Base-by-base conservation (phyloP, 106 monocot species). In the Dendrobium nobile region DNA sequence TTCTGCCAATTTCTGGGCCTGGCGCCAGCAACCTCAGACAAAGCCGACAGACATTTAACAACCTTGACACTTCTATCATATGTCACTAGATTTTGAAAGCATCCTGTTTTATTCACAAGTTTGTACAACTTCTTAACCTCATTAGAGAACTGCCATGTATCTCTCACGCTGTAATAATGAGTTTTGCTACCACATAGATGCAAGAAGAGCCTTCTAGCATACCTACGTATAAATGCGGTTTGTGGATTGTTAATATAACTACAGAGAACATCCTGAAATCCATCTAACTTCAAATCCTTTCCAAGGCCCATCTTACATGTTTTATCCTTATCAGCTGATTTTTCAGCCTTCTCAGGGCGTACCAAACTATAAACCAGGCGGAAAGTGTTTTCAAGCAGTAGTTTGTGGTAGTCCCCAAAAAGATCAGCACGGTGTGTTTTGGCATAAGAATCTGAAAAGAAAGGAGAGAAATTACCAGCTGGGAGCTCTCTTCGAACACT, bases 1-100 rank as follows among this genome's bases (percentile, higher is more conserved):
- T 95, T 95, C 78, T 95, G 99, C 95, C 99, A 99, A 85, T 99
- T 95, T 77, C 87, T 87, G n/a, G 99, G 95, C 81, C 99, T 91
- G 75, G 91, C 88, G 74, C 76, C 87, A 80, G 99, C 99, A 78
- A 93, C 95, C 82, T 99, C 99, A 86, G 89, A 88, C 16, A 99
- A 86, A 54, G 91, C 58, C 77, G 93, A 91, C 76, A 99, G 86
- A 59, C 93, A 93, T 80, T 95, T 99, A 33, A 95, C 92, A 81
- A 99, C 89, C 72, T 99, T 99, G 31, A 93, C 93, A 47, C 88
- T 91, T 81, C 86, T 91, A 45, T 99, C 99, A 89, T 99, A 95
- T 26, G 88, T 88, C 70, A 95, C 78, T 18, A 86, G 84, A 82
- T 87, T 90, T 45, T 87, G 88, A 64, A 99, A 91, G 72, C 90